Base-by-base conservation (phyloP, 192 early-diverging fungal species). In the Backusella tarrabulga region DNA sequence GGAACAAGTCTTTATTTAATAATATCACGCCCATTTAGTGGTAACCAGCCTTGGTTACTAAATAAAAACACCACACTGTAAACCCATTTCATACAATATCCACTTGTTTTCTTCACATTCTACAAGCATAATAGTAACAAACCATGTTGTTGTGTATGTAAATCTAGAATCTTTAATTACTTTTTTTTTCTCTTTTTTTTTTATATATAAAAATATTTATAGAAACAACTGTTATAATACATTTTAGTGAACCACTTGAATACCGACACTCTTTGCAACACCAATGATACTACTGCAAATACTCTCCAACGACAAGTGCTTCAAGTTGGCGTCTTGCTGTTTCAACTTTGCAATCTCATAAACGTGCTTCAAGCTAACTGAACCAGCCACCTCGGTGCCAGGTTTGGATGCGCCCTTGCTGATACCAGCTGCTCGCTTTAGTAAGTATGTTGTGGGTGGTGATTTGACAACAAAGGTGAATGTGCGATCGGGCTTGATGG, bases 261-360 rank as follows among this genome's bases (percentile, higher is more conserved):
- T 92, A 15, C 97, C 97, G 75, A 95, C 92, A 69, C 91, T 90
- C 75, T 82, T 88, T 46, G 95, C 93, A 34, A 91, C 88, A 70
- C 92, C 92, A 74, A 96, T 80, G 44, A 99, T 86, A 74, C 90
- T 86, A 6, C 87, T 85, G 77, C 90, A 91, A 68, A 98, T 90
- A 44, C 88, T 86, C 74, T 90, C 76, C 74, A 98, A 85, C 11
- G 83, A 83, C 36, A 92, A 80, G 79, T 93, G 91, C 74, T 88
- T 88, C 87, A 95, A 87, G 6, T 88, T 92, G 44, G 89, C 88
- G 80, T 99, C 97, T 40, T 88, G 81, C 46, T 91, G 81, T 87
- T 98, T 98, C 82, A 98, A 90, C 83, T 93, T 91, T 63, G 94
- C 96, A 82, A 98, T 97, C 75, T 96, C 95, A 76, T 96, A 99